Percentiles rank a stretch among this genome's conserved stretches.
phyloP scores from a whole-genome alignment of 495 filamentous ascomycete species.

The Tricharina praecox region DNA sequence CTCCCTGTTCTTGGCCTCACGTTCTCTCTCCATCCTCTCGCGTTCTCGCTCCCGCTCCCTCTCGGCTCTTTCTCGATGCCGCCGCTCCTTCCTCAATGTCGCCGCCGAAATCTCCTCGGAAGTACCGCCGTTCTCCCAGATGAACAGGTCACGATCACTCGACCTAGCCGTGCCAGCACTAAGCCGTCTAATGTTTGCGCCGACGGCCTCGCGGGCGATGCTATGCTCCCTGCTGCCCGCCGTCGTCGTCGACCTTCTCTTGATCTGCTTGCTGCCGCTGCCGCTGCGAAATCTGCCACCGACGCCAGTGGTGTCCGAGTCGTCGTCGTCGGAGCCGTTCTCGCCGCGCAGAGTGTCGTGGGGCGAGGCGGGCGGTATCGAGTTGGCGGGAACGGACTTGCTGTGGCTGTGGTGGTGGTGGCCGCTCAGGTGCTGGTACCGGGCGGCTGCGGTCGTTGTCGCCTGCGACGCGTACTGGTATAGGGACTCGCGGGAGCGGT shows the following conservation, averaged over 20 bases:
- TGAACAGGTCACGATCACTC: background rate
- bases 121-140: conserved; percentile 3
- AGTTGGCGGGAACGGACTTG: too few species aligned
- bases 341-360: conserved; percentile 1
- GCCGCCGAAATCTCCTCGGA: conserved; percentile 2
- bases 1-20: background rate
- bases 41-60: background rate
- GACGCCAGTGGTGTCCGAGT: too few species aligned
- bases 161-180: conserved; percentile 1
- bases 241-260: background rate
- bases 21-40: background rate
- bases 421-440: background rate
- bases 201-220: background rate
- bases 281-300: too few species aligned
- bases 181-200: background rate
- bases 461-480: conserved; percentile 1
- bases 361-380: background rate
- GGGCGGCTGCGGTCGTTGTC: background rate
- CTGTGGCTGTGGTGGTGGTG: too few species aligned
- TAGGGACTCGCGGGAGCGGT: background rate
- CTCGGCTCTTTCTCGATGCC: background rate
- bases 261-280: background rate
- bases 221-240: background rate
- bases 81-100: background rate
- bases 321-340: conserved; percentile 3